Base-by-base conservation (phyloP, 345 rosid genomes). In the Eucalyptus urophylla region DNA sequence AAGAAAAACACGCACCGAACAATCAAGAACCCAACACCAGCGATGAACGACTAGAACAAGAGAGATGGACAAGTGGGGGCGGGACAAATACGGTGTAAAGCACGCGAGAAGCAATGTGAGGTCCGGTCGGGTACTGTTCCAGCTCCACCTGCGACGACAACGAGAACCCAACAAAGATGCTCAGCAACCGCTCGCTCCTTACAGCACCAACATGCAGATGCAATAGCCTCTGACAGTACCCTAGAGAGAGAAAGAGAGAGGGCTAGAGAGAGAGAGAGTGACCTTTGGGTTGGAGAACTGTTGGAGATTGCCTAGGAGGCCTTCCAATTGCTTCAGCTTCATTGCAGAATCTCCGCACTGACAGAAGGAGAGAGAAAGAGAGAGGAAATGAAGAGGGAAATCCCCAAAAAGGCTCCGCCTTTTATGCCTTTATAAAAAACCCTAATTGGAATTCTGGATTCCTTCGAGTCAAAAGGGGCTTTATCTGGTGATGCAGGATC, bases 31-130 rank as follows among this genome's bases (percentile, higher is more conserved):
- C 2, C 29, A 83, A 16, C 44, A 43, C 53, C 43, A 21, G 5
- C 81, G 47, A 37, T 2, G 45, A 33, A 72, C 83, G 47, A 72
- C 83, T 40, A 19, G 0, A 72, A 72, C 83, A 72, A 72, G 83
- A 76, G 47, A 88, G 65, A 11, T 25, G 47, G 33, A 49, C 49
- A 43, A 88, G 49, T 19, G 45, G 14, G 16, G 44, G 40, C 49
- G 29, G 33, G 44, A 17, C 54, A 33, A 29, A 76, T 93, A 97
- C 99, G 60, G 96, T 97, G 94, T 91, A 97, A 45, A 98, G 96
- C 95, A 98, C 94, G 89, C 99, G 98, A 93, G 99, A 95, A 91
- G 99, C 99, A 90, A 98, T 97, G 93, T 98, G 98, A 85, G 98
- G 95, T 88, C 99, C 97, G 88, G 98, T 98, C 65, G 99, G 98